Evolutionary conservation across 2,329 filamentous ascomycete genomes (phyloP), one percentile per base, ranked within the genome.

Genomic region (Pseudogymnoascus sp.): DNA sequence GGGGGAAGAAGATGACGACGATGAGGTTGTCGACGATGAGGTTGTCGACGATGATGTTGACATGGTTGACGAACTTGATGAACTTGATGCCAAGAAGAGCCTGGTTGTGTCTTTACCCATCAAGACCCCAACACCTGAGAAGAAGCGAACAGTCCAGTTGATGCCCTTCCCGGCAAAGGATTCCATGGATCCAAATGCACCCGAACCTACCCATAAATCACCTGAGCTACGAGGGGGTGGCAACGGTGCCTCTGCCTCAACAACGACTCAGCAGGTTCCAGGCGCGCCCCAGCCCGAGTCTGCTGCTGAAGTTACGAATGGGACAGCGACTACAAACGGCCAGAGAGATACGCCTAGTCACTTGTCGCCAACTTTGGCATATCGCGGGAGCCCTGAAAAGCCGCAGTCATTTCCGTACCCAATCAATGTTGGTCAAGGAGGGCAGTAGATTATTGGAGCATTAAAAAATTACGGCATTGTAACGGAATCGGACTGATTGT

Each of bases 101-200:
- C 80, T 93, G 42, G 82, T 96, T 60, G 88, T 96, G 63, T 93
- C 90, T 73, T 80, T 96, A 12, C 80, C 82, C 5, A 75, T 87
- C 38, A 72, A 72, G 42, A 72, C 70, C 7, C 72, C 72, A 42
- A 72, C 69, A 5, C 72, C 72, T 18, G 72, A 74, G 31, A 65
- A 64, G 37, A 72, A 70, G 60, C 67, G 67, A 2, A 64, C 63
- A 7, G 69, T 70, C 62, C 71, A 72, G 40, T 40, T 83, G 59
- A 60, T 11, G 34, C 36, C 40, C 36, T 60, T 36, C 38, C 16
- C 72, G 75, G 49, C 34, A 21, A 60, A 60, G 34, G 40, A 60
- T n/a, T 18, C 59, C n/a, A 18, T 11, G 23, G 34, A 60, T 38
- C 12, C 34, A 23, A 4, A 38, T 4, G 23, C 63, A 67, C 28